phyloP scores from a whole-genome alignment of 345 rosid species.

The Arabis hirsuta region DNA sequence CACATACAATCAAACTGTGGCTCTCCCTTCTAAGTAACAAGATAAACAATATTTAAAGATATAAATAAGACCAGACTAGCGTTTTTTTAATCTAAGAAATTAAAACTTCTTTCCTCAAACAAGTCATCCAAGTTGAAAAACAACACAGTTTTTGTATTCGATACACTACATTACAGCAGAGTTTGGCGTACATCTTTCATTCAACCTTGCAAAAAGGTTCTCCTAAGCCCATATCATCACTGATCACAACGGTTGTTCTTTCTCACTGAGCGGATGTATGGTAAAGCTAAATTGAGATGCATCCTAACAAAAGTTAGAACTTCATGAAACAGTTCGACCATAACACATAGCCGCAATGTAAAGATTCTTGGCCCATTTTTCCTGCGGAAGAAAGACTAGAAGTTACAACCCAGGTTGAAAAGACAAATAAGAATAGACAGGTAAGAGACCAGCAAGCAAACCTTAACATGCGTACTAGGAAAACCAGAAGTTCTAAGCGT shows the following conservation, averaged over 20 bases:
- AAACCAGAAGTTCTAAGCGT: conserved; percentile 94
- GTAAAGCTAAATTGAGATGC: conserved; percentile 35
- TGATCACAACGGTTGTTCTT: conserved; percentile 37
- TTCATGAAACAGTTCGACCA: conserved; percentile 97
- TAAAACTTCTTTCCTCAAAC: conserved; percentile 26
- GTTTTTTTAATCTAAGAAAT: conserved; percentile 5
- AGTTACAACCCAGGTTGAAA: conserved; percentile 12
- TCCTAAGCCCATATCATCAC: conserved; percentile 41
- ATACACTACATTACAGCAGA: conserved; percentile 50
- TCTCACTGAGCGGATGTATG: conserved; percentile 35
- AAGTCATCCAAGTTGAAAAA: conserved; percentile 51
- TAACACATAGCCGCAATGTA: conserved; percentile 89
- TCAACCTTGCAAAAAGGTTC: conserved; percentile 45
- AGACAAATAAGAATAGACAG: conserved; percentile 4
- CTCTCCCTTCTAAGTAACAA: conserved; percentile 46
- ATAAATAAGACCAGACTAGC: conserved; percentile 24
- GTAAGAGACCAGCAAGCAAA: conserved; percentile 29
- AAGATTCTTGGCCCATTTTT: conserved; percentile 95
- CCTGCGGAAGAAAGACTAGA: conserved; percentile 56
- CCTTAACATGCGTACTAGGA: conserved; percentile 98
- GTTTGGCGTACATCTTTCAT: conserved; percentile 51
- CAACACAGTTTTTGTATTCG: conserved; percentile 45
- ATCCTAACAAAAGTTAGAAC: conserved; percentile 44
- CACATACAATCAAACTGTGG: conserved; percentile 16
- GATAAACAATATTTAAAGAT: conserved; percentile 39